Evolutionary conservation across 768 basidiomycete genomes (phyloP).

Genomic region (Trichaptum fuscoviolaceum): DNA sequence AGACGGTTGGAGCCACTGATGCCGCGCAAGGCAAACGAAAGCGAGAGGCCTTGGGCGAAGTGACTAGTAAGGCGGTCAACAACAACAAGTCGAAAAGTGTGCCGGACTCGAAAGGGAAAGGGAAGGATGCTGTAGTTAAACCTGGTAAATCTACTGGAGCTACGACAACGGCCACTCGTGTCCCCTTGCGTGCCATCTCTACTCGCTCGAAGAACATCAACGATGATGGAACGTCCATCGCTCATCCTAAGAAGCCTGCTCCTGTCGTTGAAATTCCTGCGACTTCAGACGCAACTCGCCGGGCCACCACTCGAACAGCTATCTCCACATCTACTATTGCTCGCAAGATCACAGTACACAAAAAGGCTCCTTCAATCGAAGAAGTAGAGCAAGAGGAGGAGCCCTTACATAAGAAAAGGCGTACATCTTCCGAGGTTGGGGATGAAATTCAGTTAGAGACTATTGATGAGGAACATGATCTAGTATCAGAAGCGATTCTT

Average conservation of each 20-base stretch:
- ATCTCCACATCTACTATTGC: slow-evolving; percentile 18
- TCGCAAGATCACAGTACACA: slow-evolving; percentile 32
- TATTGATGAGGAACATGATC: slow-evolving; percentile 32
- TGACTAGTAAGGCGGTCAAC: slow-evolving; percentile 53
- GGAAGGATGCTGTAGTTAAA: slow-evolving; percentile 35
- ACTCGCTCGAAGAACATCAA: neutral
- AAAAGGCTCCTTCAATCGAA: slow-evolving; percentile 25
- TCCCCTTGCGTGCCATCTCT: slow-evolving; percentile 5
- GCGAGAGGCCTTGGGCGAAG: slow-evolving; percentile 70
- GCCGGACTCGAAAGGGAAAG: slow-evolving; percentile 54
- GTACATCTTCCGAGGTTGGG: slow-evolving; percentile 63
- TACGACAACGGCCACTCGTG: slow-evolving; percentile 9
- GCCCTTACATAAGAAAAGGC: slow-evolving; percentile 67
- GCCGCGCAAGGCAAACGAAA: slow-evolving; percentile 61
- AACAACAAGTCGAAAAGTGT: slow-evolving; percentile 24
- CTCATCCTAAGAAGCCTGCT: slow-evolving; percentile 13
- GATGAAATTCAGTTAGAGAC: slow-evolving; percentile 26
- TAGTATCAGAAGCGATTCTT: slow-evolving; percentile 20
- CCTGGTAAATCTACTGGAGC: slow-evolving; percentile 43
- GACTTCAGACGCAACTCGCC: slow-evolving; percentile 34
- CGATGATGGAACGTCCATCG: slow-evolving; percentile 5
- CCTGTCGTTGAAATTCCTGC: slow-evolving; percentile 50
- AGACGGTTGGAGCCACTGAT: slow-evolving; percentile 39
- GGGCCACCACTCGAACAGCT: slow-evolving; percentile 10
- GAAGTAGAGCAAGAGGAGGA: slow-evolving; percentile 46